Evolutionary conservation across 345 rosid species (phyloP).

Genomic region (Rhodomyrtus tomentosa): DNA sequence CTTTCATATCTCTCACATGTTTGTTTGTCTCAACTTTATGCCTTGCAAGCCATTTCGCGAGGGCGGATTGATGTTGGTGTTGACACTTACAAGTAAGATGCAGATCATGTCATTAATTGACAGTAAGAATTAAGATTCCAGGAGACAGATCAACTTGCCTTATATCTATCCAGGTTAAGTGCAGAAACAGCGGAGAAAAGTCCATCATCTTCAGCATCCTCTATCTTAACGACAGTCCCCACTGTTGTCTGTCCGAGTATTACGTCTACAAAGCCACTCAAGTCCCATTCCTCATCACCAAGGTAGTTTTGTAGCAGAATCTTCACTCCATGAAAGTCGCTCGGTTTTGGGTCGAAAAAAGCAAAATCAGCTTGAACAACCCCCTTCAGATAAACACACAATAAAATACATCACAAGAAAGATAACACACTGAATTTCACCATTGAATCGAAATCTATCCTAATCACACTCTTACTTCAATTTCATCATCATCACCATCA

Average conservation of each 20-base stretch:
- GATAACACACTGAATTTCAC: neutral
- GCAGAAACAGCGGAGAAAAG: slow-evolving; percentile 53
- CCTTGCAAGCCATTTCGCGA: neutral
- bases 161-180: slow-evolving; percentile 69
- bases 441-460: neutral
- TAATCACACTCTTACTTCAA: slow-evolving; percentile 27
- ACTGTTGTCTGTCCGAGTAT: slow-evolving; percentile 73
- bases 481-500: slow-evolving; percentile 25
- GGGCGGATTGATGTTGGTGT: neutral
- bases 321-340: slow-evolving; percentile 79
- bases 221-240: slow-evolving; percentile 88
- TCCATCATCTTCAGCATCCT: slow-evolving; percentile 58
- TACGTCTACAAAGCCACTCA: slow-evolving; percentile 81
- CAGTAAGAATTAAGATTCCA: neutral
- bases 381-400: slow-evolving; percentile 26
- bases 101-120: neutral
- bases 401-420: neutral
- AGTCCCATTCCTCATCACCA: slow-evolving; percentile 71
- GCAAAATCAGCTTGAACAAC: slow-evolving; percentile 83
- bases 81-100: neutral
- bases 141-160: slow-evolving; percentile 25
- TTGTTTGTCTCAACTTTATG: neutral
- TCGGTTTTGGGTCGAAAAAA: slow-evolving; percentile 79
- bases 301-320: slow-evolving; percentile 54
- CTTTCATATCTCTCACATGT: neutral